phyloP scores from a whole-genome alignment of 805 yeast genomes.

The Wickerhamia fluorescens region DNA sequence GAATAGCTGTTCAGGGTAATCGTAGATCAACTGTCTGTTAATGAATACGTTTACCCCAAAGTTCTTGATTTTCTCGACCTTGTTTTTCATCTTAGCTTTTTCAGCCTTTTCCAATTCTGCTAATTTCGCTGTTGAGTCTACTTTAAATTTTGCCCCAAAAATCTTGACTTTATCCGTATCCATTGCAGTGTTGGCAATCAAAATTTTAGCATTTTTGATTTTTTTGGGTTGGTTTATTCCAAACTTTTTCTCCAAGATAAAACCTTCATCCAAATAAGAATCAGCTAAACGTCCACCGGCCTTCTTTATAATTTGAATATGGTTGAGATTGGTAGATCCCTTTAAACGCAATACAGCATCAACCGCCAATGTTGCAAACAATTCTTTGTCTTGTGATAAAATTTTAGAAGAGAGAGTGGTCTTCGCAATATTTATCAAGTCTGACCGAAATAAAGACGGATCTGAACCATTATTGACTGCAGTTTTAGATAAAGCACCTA shows the following conservation, averaged over 20 bases:
- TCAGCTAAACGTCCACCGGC: conserved; percentile 89
- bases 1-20: conserved; percentile 94
- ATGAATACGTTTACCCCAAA: conserved; percentile 87
- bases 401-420: conserved; percentile 93
- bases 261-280: conserved; percentile 94
- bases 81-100: conserved; percentile 82
- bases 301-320: conserved; percentile 89
- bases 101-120: conserved; percentile 95
- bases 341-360: conserved; percentile 86
- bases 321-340: conserved; percentile 82
- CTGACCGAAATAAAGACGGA: conserved; percentile 57
- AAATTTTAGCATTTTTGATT: conserved; percentile 73
- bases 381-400: conserved; percentile 87
- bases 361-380: conserved; percentile 85
- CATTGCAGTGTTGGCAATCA: conserved; percentile 91
- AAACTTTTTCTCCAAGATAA: conserved; percentile 82
- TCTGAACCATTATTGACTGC: conserved; percentile 70
- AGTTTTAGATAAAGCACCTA: conserved; percentile 64
- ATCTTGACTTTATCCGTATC: conserved; percentile 97
- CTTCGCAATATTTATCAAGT: conserved; percentile 79
- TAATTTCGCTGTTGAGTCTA: conserved; percentile 87
- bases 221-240: conserved; percentile 92
- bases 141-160: conserved; percentile 96
- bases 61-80: conserved; percentile 82
- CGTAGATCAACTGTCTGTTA: conserved; percentile 94